Conservation (phyloP, 306 rosid species). For the Begonia loranthoides region DNA sequence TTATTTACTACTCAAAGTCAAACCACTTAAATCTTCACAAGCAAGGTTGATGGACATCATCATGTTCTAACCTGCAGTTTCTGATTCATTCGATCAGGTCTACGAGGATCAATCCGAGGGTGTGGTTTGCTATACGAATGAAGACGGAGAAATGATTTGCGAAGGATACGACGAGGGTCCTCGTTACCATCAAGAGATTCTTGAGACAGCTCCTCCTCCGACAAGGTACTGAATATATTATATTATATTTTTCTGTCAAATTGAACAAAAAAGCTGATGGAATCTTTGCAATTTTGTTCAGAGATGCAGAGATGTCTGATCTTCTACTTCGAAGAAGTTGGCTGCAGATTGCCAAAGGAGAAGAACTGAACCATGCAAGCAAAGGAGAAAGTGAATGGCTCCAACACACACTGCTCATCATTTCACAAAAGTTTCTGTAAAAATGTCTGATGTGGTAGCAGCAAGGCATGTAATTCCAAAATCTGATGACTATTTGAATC, state of each 20-base stretch:
- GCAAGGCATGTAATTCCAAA: too few species aligned
- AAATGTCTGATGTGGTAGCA: too few species aligned
- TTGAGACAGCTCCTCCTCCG: not conserved
- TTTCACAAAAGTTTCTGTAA: too few species aligned
- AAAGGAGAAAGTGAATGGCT: constrained; percentile 50
- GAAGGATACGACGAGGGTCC: constrained; percentile 21
- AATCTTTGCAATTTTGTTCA: not conserved
- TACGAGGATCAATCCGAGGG: constrained; percentile 13
- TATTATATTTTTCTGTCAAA: not conserved
- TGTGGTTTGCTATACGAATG: constrained; percentile 9
- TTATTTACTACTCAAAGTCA: not conserved
- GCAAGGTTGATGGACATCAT: not conserved
- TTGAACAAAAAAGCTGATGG: not conserved
- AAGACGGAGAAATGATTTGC: constrained; percentile 11
- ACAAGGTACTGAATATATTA: not conserved
- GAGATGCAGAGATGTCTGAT: constrained; percentile 13
- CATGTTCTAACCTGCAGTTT: not conserved
- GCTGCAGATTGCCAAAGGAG: constrained; percentile 7
- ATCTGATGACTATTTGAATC: too few species aligned
- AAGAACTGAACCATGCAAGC: constrained; percentile 2
- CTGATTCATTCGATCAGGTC: constrained; percentile 6
- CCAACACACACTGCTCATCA: constrained; percentile 27
- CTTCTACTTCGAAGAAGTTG: constrained; percentile 12
- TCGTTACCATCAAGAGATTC: not conserved
- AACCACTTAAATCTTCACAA: not conserved